These are phyloP conservation scores for Chlamydomonas incerta DNA, from an alignment of 139 green algal genomes.

Conservation along the genomic window DNA sequence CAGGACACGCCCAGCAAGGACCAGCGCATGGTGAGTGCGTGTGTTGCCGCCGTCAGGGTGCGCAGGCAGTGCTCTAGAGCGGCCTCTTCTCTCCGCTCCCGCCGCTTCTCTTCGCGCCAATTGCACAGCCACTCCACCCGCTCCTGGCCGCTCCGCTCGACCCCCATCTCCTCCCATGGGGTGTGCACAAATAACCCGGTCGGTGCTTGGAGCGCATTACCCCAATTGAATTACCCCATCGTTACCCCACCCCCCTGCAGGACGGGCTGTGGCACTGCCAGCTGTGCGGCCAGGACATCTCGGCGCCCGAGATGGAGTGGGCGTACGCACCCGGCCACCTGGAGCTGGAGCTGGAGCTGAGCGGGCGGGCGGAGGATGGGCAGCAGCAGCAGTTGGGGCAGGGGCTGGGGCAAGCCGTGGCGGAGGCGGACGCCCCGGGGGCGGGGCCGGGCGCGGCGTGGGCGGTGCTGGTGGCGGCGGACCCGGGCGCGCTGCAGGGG, in stretches of 20 bases:
- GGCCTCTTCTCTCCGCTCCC: background rate
- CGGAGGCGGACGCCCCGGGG: background rate
- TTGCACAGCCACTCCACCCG: background rate
- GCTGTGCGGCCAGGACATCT: slow-evolving; percentile 4
- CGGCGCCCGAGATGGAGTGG: slow-evolving; percentile 8
- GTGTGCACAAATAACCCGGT: too few species aligned
- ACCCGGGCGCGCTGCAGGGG: slow-evolving; percentile 26
- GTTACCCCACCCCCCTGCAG: too few species aligned
- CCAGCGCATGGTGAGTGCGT: slow-evolving; percentile 25
- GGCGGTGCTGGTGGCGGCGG: background rate
- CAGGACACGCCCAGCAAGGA: slow-evolving; percentile 39
- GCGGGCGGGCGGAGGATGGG: too few species aligned
- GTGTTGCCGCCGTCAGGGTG: background rate
- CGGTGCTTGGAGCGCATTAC: background rate
- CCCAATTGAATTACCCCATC: too few species aligned
- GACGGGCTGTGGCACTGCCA: slow-evolving; percentile 33
- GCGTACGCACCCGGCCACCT: background rate
- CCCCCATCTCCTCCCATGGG: background rate
- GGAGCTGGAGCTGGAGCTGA: background rate
- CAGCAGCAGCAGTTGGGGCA: background rate
- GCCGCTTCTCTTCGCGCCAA: background rate
- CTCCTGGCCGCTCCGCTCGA: background rate
- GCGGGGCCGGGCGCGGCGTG: background rate
- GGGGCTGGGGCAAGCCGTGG: too few species aligned
- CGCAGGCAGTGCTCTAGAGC: background rate